Evolutionary conservation across 1,284 basidiomycete species (phyloP), one percentile per base, ranked within the genome.

Genomic region (Paramarasmius palmivorus): DNA sequence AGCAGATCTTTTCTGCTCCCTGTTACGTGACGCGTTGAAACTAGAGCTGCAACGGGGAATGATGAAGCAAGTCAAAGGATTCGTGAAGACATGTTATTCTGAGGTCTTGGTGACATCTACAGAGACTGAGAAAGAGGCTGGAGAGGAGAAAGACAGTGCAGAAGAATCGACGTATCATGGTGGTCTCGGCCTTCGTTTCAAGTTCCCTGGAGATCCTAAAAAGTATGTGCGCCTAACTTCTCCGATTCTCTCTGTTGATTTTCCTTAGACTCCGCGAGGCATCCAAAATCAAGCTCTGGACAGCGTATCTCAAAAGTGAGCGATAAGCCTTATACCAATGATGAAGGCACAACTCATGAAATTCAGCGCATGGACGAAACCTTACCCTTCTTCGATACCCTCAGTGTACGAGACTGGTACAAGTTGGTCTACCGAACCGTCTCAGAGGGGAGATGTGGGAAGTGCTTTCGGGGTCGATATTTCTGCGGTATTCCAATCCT

Each of bases 401-500:
- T 0, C 92, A 97, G 68, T 96, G 95, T 68, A 96, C 95, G 37
- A 88, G 97, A 19, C 83, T 99, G 15, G 89, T 99, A 1, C 97
- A 98, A 74, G 97, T 99, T 52, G 97, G 97, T 51, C 78, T 99
- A 7, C 97, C 97, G 0, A 98, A 97, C 64, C 82, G 93, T 20
- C 80, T 99, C 9, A 86, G 97, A 36, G 97, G 97, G 14, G 97
- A 99, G 70, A 90, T 99, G 72, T 99, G 97, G 97, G 97, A 99
- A 72, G 90, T 95, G 1, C 83, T 98, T 25, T 96, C 94, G 6
- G 97, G 97, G 1, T 97, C 95, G 1, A 79, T 98, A 54, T 95
- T 88, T 68, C 84, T 97, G 23, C 93, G 97, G 9, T 95, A 93
- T 63, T 79, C 86, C 42, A 89, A 97, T 60, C 93, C 92, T 1